These are phyloP conservation scores for Oryza coarctata DNA, from an alignment of 176 grass and related monocot species.

Conservation along the genomic window DNA sequence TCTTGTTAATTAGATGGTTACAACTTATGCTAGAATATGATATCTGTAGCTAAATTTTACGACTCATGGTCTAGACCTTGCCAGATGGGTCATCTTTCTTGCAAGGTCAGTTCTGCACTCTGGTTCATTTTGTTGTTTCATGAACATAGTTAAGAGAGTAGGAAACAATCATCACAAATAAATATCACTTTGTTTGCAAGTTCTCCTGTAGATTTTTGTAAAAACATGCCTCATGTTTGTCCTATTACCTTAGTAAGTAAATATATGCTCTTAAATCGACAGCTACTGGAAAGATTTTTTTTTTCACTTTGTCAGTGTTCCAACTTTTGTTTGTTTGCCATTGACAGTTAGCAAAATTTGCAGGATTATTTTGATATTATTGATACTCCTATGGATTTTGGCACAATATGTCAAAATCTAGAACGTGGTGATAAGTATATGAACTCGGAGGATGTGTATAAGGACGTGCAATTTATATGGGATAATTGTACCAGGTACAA, in stretches of 20 bases:
- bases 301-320: background rate
- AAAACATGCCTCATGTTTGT: background rate
- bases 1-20: too few species aligned
- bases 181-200: background rate
- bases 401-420: slow-evolving; percentile 84
- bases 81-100: background rate
- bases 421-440: slow-evolving; percentile 75
- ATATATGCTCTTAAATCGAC: slow-evolving; percentile 5
- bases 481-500: slow-evolving; percentile 92
- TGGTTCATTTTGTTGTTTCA: slow-evolving; percentile 15
- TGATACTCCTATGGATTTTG: slow-evolving; percentile 98
- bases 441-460: slow-evolving; percentile 92
- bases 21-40: background rate
- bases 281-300: slow-evolving; percentile 14
- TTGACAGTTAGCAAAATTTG: slow-evolving; percentile 13
- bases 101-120: background rate
- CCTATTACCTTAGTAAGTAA: background rate
- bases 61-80: background rate
- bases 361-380: slow-evolving; percentile 99
- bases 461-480: slow-evolving; percentile 92
- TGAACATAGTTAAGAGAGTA: slow-evolving; percentile 6
- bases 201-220: background rate
- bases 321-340: background rate
- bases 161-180: slow-evolving; percentile 12
- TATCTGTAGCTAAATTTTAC: slow-evolving; percentile 1